A percentile compares a stretch with the other conserved stretches of the same genome.
These are phyloP conservation scores for Coemansia aciculifera DNA, from an alignment of 192 early-diverging fungal species.

Conservation along the genomic window DNA sequence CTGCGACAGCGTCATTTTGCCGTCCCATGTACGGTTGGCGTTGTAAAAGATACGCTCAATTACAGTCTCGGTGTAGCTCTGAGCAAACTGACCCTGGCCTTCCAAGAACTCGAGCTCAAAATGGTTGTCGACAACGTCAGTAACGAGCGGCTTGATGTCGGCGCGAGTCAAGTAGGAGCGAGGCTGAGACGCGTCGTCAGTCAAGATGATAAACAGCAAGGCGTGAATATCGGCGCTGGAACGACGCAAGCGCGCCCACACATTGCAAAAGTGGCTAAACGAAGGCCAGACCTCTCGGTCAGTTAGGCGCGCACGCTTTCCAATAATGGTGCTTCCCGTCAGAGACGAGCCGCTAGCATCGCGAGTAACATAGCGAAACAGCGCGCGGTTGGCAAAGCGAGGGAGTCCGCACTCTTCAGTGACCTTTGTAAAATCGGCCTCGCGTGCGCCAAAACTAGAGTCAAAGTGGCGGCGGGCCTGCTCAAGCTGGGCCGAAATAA, in stretches of 20 bases:
- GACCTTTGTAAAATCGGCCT: constrained; percentile 56
- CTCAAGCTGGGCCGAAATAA: constrained; percentile 34
- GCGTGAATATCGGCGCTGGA: constrained; percentile 49
- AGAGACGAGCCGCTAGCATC: constrained; percentile 8
- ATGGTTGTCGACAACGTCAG: constrained; percentile 85
- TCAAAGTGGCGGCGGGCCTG: constrained; percentile 40
- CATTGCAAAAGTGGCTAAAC: constrained; percentile 23
- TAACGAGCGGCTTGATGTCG: constrained; percentile 69
- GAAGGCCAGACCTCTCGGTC: constrained; percentile 41
- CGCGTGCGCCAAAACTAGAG: constrained; percentile 50
- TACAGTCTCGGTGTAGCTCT: constrained; percentile 89
- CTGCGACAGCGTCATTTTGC: constrained; percentile 75
- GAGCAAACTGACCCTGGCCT: constrained; percentile 77
- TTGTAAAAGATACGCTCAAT: constrained; percentile 84
- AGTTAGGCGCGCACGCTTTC: constrained; percentile 40
- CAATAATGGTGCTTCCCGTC: constrained; percentile 24
- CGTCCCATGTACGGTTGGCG: constrained; percentile 63
- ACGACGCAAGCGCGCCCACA: constrained; percentile 53
- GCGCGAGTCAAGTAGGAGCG: constrained; percentile 57
- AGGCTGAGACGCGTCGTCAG: constrained; percentile 40
- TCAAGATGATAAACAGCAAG: constrained; percentile 62
- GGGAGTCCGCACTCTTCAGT: constrained; percentile 63
- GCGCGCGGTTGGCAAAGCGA: constrained; percentile 67
- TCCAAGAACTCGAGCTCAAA: constrained; percentile 85
- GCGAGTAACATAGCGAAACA: constrained; percentile 55